Evolutionary conservation across 129 eudicot genomes (phyloP), one percentile per base, ranked within the genome.

Genomic region (Deinandra increscens): DNA sequence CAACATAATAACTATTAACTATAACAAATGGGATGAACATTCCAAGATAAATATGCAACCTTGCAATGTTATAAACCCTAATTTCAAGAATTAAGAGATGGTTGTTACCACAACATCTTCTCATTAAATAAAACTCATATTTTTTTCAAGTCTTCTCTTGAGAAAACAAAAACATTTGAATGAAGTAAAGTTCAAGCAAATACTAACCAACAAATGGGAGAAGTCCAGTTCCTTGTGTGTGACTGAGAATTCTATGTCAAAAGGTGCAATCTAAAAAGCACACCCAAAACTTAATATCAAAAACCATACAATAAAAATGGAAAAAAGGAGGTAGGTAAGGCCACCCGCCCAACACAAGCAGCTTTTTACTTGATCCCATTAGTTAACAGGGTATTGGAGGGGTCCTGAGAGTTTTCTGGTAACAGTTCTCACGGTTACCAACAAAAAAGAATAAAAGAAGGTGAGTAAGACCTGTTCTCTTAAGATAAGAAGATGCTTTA

Each of bases 171-270:
- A 45, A 48, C 34, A 29, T 72, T 17, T 61, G 60, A 64, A 29
- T 60, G 7, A 61, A 48, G 49, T 34, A 75, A 15, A 45, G 19
- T 23, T 42, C 9, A n/a, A 67, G 60, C 14, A 54, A 53, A 72
- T 69, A 81, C 88, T 78, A 67, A 90, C 98, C 98, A 89, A 84
- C 78, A 93, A 83, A 83, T 93, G 98, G 58, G 98, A 93, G 88
- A 93, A 93, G 81, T 93, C 98, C 61, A 93, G 92, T 83, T 93
- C 98, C 85, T 93, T 93, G 69, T 93, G 95, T 12, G 97, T 93
- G 67, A 86, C 92, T 70, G 97, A 86, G 76, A 93, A 93, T 83
- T 93, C 98, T 9, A 93, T 93, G 74, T 93, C 98, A 85, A 93
- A 93, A 15, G 98, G 98, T 13, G 97, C 98, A 79, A 93, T 93